A percentile compares a stretch with the other conserved stretches of the same genome.
phyloP scores from a whole-genome alignment of 129 eudicot species.

The Ambrosia trifida region DNA sequence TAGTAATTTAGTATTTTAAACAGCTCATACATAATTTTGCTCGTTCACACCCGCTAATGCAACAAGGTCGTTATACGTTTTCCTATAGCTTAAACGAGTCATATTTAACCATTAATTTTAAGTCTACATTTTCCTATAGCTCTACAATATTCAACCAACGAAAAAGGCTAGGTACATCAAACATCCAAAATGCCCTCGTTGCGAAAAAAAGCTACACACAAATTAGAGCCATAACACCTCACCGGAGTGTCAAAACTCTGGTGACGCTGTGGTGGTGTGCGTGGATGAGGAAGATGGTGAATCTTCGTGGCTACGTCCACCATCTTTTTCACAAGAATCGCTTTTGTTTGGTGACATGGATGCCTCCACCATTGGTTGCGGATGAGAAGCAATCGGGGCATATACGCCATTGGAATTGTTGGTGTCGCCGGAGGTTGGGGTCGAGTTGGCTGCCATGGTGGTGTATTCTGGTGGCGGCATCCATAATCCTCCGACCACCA shows the following conservation, averaged over 20 bases:
- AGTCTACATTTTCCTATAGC: constrained; percentile 26
- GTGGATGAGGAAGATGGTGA: constrained; percentile 79
- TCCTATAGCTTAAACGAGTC: not conserved
- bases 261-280: constrained; percentile 59
- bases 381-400: constrained; percentile 63
- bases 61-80: not conserved
- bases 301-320: constrained; percentile 38
- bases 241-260: constrained; percentile 28
- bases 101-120: constrained; percentile 25
- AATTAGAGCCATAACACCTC: not conserved
- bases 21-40: too few species aligned
- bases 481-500: constrained; percentile 98
- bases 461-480: constrained; percentile 81
- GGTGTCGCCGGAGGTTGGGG: constrained; percentile 51
- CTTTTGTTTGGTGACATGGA: constrained; percentile 32
- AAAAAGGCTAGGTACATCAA: not conserved
- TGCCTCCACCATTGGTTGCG: constrained; percentile 23
- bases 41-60: not conserved
- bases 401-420: constrained; percentile 50
- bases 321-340: constrained; percentile 35
- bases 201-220: constrained; percentile 39
- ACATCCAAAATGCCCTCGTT: constrained; percentile 8
- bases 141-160: constrained; percentile 25
- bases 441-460: constrained; percentile 25
- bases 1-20: too few species aligned